Base-by-base conservation (phyloP, 2,329 filamentous ascomycete species). In the Chaetomium olivaceum region DNA sequence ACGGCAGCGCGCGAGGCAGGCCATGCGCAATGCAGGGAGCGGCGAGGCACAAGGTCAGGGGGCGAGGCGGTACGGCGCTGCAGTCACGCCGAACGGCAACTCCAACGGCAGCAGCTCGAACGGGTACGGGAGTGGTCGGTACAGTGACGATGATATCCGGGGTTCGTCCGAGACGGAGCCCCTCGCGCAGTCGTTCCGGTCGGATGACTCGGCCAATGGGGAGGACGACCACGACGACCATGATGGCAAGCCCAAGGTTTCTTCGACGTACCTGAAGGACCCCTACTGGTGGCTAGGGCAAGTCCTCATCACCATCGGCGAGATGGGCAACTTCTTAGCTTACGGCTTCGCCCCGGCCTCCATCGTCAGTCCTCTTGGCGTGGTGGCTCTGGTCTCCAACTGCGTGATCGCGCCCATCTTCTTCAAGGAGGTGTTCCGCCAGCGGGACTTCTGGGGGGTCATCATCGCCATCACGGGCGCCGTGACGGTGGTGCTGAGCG, bases 271-370 rank as follows among this genome's bases (percentile, higher is more conserved):
- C 77, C 85, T 99, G 66, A 88, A 87, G 69, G 97, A 93, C 43
- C 92, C 93, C 1, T 97, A 95, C 75, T 99, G 95, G 95, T 99
- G 95, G 95, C 80, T 89, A 36, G 95, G 95, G 23, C 94, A 98
- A 70, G 85, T 96, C 19, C 83, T 99, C 66, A 99, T 99, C 87
- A 92, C 89, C 0, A 80, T 97, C 27, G 95, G 95, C 64, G 95
- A 99, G 80, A 90, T 91, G 75, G 95, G 95, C 60, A 99, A 99
- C 77, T 99, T 99, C 75, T 81, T 99, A 69, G 95, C 95, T 0
- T 99, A 99, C 74, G 95, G 95, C 27, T 99, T 99, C 76, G 95
- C 95, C 33, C 95, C 95, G 3, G 95, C 95, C 8, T 98, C 95
- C 16, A 97, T 99, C 73, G 95, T 99, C 51, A 97, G 93, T 39